Conservation (phyloP, 2,329 filamentous ascomycete genomes). For the Neopestalotiopsis sp. region DNA sequence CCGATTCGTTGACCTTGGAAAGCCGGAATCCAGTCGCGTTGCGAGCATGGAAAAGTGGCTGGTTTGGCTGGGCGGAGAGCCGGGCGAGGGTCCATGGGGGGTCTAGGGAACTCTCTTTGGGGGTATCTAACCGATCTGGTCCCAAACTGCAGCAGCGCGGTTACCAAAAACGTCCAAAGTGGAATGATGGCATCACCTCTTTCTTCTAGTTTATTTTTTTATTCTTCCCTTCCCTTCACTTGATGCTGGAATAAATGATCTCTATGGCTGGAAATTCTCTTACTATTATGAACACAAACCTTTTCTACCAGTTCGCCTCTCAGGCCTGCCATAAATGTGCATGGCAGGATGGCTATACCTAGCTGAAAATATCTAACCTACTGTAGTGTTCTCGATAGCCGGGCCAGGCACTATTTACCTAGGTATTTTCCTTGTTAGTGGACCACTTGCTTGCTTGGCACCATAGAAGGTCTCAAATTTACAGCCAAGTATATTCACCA, state of each 20-base stretch:
- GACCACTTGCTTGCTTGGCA: not conserved
- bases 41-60: not conserved
- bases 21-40: not conserved
- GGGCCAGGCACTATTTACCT: not conserved
- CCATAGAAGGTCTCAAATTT: not conserved
- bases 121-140: conserved; percentile 3
- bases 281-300: too few relatives aligned
- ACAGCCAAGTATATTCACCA: not conserved
- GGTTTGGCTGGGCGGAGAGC: not conserved
- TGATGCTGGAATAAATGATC: not conserved
- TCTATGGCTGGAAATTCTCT: not conserved
- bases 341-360: not conserved
- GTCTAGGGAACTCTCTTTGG: conserved; percentile 14
- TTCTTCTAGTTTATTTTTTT: not conserved
- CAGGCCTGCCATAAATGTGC: too few relatives aligned
- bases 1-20: conserved; percentile 1
- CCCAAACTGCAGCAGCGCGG: conserved; percentile 1
- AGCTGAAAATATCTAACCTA: not conserved
- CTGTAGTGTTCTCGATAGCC: not conserved
- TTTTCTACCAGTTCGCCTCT: too few relatives aligned
- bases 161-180: conserved; percentile 7
- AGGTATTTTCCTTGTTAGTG: not conserved
- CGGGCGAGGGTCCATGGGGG: not conserved
- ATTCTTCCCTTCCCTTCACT: not conserved
- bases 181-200: conserved; percentile 9